Evolutionary conservation across 2,329 filamentous ascomycete species (phyloP).

Genomic region (Dothideomycetidae sp.): DNA sequence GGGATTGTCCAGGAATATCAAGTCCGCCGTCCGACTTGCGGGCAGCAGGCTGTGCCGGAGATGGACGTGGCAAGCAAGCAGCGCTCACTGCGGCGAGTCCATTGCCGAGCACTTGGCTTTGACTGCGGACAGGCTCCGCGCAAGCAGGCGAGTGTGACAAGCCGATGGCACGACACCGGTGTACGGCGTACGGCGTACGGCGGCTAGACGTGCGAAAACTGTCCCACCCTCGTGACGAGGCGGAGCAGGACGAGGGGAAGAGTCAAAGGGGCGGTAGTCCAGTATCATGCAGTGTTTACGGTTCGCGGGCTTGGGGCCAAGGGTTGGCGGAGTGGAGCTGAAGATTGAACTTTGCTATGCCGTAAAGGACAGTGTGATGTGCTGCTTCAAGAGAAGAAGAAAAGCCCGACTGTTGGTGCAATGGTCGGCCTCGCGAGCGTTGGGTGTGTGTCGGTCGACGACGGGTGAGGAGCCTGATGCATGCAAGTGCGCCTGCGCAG

Average conservation of each 20-base stretch:
- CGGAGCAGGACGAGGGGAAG: neutral
- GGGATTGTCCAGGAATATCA: slow-evolving; percentile 1
- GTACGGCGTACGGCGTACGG: neutral
- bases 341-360: neutral
- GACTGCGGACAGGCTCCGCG: too few species aligned
- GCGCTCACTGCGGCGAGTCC: neutral
- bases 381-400: neutral
- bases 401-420: neutral
- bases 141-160: too few species aligned
- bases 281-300: neutral
- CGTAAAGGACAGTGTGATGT: too few species aligned
- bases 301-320: neutral
- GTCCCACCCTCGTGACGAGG: neutral
- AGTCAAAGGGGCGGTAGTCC: neutral
- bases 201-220: neutral
- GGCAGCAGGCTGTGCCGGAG: slow-evolving; percentile 1
- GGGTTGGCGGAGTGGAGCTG: neutral
- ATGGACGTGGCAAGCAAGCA: neutral
- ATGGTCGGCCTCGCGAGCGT: neutral
- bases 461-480: neutral
- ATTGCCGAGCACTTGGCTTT: neutral
- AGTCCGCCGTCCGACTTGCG: neutral
- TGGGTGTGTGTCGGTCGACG: neutral
- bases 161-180: neutral
- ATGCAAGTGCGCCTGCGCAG: too few species aligned